Conservation (phyloP, 257 asterid species). For the Paraleonurus japonicus region DNA sequence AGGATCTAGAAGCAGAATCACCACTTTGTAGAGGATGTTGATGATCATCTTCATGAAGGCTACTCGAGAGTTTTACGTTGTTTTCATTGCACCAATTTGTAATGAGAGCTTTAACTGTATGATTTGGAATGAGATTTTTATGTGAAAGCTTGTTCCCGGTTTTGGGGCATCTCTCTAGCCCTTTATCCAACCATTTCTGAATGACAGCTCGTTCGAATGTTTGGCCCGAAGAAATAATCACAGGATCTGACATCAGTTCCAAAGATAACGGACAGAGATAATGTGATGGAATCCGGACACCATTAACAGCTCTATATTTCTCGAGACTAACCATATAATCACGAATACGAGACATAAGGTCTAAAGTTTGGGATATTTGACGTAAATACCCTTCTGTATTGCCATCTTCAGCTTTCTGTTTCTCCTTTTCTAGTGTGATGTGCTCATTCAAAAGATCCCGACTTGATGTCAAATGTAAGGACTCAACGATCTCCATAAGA, state of each 20-base stretch:
- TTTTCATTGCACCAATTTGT: constrained; percentile 70
- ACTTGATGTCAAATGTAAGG: constrained; percentile 57
- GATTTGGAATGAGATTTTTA: constrained; percentile 63
- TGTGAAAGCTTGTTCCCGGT: constrained; percentile 58
- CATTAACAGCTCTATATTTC: constrained; percentile 42
- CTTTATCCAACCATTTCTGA: constrained; percentile 84
- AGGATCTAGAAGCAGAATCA: constrained; percentile 37
- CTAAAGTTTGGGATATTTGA: constrained; percentile 37
- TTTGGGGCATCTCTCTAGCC: constrained; percentile 70
- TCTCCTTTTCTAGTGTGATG: constrained; percentile 81
- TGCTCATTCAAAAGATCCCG: constrained; percentile 64
- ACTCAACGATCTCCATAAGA: constrained; percentile 43
- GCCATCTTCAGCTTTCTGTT: constrained; percentile 49
- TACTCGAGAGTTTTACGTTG: constrained; percentile 35
- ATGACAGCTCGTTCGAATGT: constrained; percentile 77
- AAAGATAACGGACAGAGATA: constrained; percentile 81
- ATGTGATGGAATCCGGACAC: constrained; percentile 59
- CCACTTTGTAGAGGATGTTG: constrained; percentile 30
- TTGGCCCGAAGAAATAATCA: constrained; percentile 91
- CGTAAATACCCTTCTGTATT: constrained; percentile 33
- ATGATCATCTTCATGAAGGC: constrained; percentile 31
- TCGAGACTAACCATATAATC: constrained; percentile 47
- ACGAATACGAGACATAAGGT: constrained; percentile 58
- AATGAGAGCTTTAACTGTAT: constrained; percentile 75
- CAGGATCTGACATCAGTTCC: constrained; percentile 87